Percentiles rank a stretch among this genome's conserved stretches.
Evolutionary conservation across 345 rosid species (phyloP).

Genomic region (Salix udensis): DNA sequence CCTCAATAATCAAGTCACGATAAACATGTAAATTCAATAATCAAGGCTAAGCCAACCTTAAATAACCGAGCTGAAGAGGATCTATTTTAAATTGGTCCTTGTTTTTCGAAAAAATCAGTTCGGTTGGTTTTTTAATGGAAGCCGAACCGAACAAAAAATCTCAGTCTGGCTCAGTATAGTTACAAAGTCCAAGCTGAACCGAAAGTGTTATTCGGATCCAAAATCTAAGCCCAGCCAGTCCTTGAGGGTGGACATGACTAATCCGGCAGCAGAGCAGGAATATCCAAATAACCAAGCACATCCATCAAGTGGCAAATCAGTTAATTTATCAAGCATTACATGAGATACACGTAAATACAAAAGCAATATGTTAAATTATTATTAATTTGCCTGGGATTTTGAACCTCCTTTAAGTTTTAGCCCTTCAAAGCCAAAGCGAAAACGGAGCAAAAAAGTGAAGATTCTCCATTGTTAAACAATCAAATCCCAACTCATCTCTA

Average conservation of each 20-base stretch:
- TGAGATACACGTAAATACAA: background rate
- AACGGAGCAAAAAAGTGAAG: background rate
- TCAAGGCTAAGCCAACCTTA: no score
- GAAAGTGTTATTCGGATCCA: background rate
- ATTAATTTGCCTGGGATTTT: background rate
- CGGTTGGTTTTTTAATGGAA: no score
- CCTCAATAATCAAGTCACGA: no score
- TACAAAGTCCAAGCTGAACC: background rate
- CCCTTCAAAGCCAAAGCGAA: background rate
- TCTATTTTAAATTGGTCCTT: no score
- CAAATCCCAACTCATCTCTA: background rate
- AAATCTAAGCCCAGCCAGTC: background rate
- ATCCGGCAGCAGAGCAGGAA: background rate
- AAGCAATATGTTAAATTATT: no score
- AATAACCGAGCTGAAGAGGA: no score
- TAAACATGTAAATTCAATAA: no score
- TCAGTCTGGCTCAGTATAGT: no score
- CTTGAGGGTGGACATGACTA: background rate
- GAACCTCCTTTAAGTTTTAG: background rate
- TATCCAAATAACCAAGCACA: background rate
- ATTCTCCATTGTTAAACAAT: background rate
- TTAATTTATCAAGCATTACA: background rate
- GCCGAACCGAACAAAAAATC: no score
- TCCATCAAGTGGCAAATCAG: background rate
- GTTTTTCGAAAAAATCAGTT: no score